Evolutionary conservation across 108 stramenopile species (phyloP).

Genomic region (Skeletonema costatum): DNA sequence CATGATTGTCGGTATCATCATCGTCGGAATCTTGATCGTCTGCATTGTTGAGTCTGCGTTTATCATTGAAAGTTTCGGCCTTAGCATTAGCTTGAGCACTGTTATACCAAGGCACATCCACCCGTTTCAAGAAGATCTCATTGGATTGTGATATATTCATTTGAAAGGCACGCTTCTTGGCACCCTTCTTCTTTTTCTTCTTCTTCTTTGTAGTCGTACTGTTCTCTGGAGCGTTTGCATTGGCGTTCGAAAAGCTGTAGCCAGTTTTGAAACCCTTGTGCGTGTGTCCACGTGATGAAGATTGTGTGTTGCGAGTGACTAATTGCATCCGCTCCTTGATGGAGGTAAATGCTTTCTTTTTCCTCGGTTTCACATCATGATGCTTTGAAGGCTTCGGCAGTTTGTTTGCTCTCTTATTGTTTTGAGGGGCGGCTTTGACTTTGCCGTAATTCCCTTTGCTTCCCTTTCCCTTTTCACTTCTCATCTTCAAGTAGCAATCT

Average conservation of each 20-base stretch:
- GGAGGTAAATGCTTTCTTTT: not conserved
- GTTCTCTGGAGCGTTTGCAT: not conserved
- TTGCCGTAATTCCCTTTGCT: not conserved
- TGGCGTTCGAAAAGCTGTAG: not conserved
- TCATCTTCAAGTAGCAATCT: not conserved
- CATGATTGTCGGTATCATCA: not conserved
- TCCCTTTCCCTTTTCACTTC: not conserved
- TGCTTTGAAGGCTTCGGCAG: not conserved
- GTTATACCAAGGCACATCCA: slow-evolving; percentile 26
- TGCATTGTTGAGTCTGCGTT: not conserved
- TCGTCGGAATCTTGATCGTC: not conserved
- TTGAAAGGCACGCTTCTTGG: slow-evolving; percentile 10
- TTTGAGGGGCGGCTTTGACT: not conserved
- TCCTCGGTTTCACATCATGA: not conserved
- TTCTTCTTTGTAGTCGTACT: not conserved
- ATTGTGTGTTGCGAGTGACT: not conserved
- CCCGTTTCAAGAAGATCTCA: slow-evolving; percentile 3
- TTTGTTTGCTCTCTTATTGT: not conserved
- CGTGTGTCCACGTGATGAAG: not conserved
- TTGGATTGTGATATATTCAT: slow-evolving; percentile 28
- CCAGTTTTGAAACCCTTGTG: not conserved
- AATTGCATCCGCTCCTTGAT: not conserved
- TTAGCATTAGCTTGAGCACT: slow-evolving; percentile 15
- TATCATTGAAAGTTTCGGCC: not conserved
- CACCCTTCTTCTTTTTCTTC: not conserved